A percentile compares a stretch with the other conserved stretches of the same genome.
phyloP scores from a whole-genome alignment of 441 rosid genomes.

The Arabidopsis lyrata region DNA sequence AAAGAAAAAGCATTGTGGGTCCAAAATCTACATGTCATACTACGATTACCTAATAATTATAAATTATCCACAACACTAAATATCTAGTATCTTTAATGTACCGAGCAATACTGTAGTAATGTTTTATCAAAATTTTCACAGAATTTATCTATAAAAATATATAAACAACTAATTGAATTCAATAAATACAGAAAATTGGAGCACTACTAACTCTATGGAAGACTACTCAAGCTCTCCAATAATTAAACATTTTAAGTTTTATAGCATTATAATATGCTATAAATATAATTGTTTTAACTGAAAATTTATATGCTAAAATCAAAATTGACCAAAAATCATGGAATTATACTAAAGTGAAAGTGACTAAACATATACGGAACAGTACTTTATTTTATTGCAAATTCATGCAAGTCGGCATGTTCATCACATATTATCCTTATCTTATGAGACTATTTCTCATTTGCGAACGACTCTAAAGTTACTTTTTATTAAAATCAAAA shows the following conservation, averaged over 20 bases:
- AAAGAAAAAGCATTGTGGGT: background rate
- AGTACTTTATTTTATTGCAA: no score
- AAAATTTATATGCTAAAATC: background rate
- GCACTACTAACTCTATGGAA: background rate
- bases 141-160: no score
- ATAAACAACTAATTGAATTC: background rate
- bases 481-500: conserved; percentile 16
- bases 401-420: no score
- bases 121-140: no score
- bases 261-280: no score
- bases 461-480: conserved; percentile 19
- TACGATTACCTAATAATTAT: background rate
- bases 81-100: background rate
- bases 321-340: background rate
- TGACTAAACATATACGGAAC: no score
- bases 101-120: background rate
- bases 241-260: no score
- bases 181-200: no score
- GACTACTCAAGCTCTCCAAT: background rate
- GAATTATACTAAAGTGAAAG: no score
- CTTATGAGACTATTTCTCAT: no score
- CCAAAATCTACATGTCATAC: background rate
- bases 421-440: no score
- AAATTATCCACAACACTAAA: background rate
- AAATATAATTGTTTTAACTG: background rate